Evolutionary conservation across 805 yeast genomes (phyloP).

Genomic region (Dipodascus albidus): DNA sequence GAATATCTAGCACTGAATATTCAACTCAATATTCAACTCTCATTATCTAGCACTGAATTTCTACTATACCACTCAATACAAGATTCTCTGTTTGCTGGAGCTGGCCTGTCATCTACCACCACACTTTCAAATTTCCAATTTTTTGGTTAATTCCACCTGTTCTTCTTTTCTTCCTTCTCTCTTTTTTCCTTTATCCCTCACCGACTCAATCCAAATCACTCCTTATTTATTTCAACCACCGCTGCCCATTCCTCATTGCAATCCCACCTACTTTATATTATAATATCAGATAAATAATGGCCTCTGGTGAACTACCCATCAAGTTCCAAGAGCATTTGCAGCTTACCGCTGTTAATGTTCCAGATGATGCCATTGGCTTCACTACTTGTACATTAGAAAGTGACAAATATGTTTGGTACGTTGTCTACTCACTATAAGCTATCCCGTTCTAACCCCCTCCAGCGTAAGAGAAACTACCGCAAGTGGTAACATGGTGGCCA

Average conservation of each 20-base stretch:
- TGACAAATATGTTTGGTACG: conserved; percentile 76
- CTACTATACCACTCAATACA: too few relatives aligned
- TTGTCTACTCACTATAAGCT: not conserved
- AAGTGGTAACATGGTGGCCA: conserved; percentile 70
- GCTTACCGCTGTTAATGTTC: conserved; percentile 76
- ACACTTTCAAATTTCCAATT: not conserved
- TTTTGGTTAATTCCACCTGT: not conserved
- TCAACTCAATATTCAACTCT: too few relatives aligned
- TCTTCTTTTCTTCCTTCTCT: not conserved
- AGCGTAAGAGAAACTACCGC: conserved; percentile 33
- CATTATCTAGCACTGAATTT: too few relatives aligned
- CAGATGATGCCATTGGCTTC: conserved; percentile 76
- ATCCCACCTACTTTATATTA: not conserved
- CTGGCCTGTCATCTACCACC: not conserved
- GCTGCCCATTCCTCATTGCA: not conserved
- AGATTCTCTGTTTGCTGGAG: too few relatives aligned
- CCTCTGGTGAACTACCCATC: conserved; percentile 65
- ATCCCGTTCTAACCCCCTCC: not conserved
- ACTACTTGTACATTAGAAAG: conserved; percentile 91
- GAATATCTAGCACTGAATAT: too few relatives aligned
- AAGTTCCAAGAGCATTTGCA: conserved; percentile 93
- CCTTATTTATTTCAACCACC: not conserved
- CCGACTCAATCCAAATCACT: not conserved
- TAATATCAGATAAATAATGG: conserved; percentile 4
- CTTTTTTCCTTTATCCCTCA: not conserved